A percentile compares a stretch with the other conserved stretches of the same genome.
These are phyloP conservation scores for Mikania micrantha DNA, from an alignment of 129 eudicot species.

Conservation along the genomic window DNA sequence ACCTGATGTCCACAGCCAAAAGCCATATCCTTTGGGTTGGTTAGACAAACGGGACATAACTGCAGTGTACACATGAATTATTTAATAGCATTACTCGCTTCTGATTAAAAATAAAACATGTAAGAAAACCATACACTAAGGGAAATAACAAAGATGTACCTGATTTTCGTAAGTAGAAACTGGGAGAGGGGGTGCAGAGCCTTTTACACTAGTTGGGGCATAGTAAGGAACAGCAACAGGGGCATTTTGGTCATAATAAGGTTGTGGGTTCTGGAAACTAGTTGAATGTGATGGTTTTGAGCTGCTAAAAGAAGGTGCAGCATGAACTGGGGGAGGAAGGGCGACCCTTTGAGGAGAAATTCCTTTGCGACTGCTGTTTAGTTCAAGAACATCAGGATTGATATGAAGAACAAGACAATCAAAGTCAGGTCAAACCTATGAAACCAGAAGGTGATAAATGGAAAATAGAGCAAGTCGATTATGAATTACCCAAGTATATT, in stretches of 20 bases:
- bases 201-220: slow-evolving; percentile 23
- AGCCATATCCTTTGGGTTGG: slow-evolving; percentile 80
- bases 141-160: slow-evolving; percentile 34
- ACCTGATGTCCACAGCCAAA: slow-evolving; percentile 99
- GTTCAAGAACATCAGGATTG: slow-evolving; percentile 7
- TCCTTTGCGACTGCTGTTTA: slow-evolving; percentile 51
- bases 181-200: slow-evolving; percentile 54
- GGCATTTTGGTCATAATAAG: slow-evolving; percentile 36
- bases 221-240: slow-evolving; percentile 50
- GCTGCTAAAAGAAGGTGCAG: slow-evolving; percentile 37
- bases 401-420: neutral
- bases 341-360: slow-evolving; percentile 57
- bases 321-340: slow-evolving; percentile 79
- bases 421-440: slow-evolving; percentile 4
- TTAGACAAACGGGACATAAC: slow-evolving; percentile 87
- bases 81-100: neutral
- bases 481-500: slow-evolving; percentile 74
- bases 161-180: slow-evolving; percentile 53
- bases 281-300: slow-evolving; percentile 43
- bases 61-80: slow-evolving; percentile 24
- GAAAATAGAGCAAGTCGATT: neutral
- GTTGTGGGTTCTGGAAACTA: slow-evolving; percentile 39
- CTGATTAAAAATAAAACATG: neutral
- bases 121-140: neutral
- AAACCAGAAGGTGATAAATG: slow-evolving; percentile 1